A percentile compares a stretch with the other conserved stretches of the same genome.
phyloP scores from a whole-genome alignment of 345 rosid species.

The Boechera retrofracta region DNA sequence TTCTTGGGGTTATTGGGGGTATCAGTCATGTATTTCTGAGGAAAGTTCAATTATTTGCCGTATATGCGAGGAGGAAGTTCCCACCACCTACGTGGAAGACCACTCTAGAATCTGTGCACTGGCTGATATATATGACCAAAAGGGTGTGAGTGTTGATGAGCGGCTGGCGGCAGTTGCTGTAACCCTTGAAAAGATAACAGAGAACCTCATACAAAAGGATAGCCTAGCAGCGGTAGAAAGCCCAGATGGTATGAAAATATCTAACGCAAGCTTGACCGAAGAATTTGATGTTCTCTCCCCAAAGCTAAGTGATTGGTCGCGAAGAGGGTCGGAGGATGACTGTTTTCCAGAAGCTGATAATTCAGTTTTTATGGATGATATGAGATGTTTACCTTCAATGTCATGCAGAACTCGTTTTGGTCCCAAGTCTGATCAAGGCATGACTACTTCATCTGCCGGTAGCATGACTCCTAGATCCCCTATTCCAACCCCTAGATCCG shows the following conservation, averaged over 20 bases:
- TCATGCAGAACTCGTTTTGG: slow-evolving; percentile 91
- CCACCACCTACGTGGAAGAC: slow-evolving; percentile 72
- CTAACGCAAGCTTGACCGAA: slow-evolving; percentile 79
- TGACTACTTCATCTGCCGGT: slow-evolving; percentile 87
- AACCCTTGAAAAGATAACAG: slow-evolving; percentile 77
- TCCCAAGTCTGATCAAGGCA: slow-evolving; percentile 90
- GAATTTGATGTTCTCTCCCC: slow-evolving; percentile 85
- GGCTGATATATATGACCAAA: slow-evolving; percentile 84
- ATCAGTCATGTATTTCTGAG: slow-evolving; percentile 61
- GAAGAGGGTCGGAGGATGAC: slow-evolving; percentile 86
- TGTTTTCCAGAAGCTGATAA: slow-evolving; percentile 81
- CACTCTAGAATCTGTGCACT: slow-evolving; percentile 90
- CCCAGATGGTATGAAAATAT: slow-evolving; percentile 73
- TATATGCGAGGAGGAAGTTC: slow-evolving; percentile 91
- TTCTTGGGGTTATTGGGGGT: slow-evolving; percentile 97
- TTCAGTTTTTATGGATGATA: slow-evolving; percentile 73
- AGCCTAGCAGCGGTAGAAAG: slow-evolving; percentile 62
- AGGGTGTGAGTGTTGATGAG: slow-evolving; percentile 70
- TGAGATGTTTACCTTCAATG: slow-evolving; percentile 78
- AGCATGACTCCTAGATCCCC: slow-evolving; percentile 97
- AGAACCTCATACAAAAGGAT: slow-evolving; percentile 63
- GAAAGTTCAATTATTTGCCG: slow-evolving; percentile 86
- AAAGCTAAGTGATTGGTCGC: slow-evolving; percentile 87
- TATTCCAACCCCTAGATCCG: slow-evolving; percentile 73
- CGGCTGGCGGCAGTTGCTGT: slow-evolving; percentile 71